Percentiles rank a stretch among this genome's conserved stretches.
Conservation (phyloP, 78 protist genomes). For the Emiliania huxleyi region DNA sequence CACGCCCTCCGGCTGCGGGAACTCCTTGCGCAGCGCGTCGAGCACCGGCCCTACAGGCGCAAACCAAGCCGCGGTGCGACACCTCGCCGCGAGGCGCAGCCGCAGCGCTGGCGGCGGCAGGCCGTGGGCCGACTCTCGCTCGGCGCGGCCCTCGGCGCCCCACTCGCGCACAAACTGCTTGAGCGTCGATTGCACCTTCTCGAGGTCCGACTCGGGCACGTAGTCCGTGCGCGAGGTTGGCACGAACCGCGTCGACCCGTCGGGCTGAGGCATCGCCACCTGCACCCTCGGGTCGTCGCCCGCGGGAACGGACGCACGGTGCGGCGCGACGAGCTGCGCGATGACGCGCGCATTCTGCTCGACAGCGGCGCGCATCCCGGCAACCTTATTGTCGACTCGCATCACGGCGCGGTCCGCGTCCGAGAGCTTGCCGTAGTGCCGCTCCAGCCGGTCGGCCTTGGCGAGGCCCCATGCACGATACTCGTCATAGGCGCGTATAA, state of each 20-base stretch:
- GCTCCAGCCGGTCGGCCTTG: background rate
- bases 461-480: background rate
- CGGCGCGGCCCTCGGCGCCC: conserved; percentile 66
- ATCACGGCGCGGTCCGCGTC: too few relatives aligned
- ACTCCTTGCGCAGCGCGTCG: conserved; percentile 1
- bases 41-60: too few relatives aligned
- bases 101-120: too few relatives aligned
- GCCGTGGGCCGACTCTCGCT: conserved; percentile 51
- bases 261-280: too few relatives aligned
- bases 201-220: background rate
- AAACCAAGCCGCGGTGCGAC: too few relatives aligned
- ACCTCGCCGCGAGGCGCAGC: too few relatives aligned
- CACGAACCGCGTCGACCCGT: background rate
- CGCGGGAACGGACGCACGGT: background rate
- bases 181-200: conserved; percentile 17
- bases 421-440: background rate
- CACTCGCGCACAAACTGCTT: conserved; percentile 47
- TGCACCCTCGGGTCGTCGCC: background rate
- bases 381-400: background rate
- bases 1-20: background rate
- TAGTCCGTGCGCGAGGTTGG: background rate
- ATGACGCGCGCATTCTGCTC: background rate
- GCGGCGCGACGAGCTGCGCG: background rate
- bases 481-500: background rate
- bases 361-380: background rate